Conservation (phyloP, 805 yeast genomes). For the Vanderwaltozyma polyspora region DNA sequence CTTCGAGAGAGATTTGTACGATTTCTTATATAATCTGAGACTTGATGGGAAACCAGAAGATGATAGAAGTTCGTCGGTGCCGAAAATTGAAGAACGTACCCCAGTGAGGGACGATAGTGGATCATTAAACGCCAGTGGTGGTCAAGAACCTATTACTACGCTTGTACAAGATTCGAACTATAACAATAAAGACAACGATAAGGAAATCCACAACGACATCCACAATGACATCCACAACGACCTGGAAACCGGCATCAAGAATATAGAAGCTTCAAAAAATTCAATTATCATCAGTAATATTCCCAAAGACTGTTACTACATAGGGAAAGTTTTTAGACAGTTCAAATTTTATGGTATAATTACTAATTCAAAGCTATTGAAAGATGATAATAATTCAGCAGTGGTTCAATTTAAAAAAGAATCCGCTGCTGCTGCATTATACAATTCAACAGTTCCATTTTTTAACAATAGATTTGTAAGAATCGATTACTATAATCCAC, state of each 20-base stretch:
- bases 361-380: background rate
- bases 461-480: conserved; percentile 1
- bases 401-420: background rate
- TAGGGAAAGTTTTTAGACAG: background rate
- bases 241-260: background rate
- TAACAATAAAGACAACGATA: too few species aligned
- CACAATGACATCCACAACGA: background rate
- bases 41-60: too few species aligned
- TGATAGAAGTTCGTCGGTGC: too few species aligned
- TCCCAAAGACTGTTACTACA: background rate
- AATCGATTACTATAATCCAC: too few species aligned
- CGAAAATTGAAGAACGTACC: too few species aligned
- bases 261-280: background rate
- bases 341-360: background rate
- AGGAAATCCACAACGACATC: background rate
- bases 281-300: background rate
- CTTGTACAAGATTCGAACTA: too few species aligned
- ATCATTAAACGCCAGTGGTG: background rate
- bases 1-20: background rate
- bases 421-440: background rate
- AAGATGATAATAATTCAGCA: background rate
- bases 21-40: background rate
- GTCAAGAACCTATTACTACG: background rate
- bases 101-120: background rate
- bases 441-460: background rate